Conservation (phyloP, 2,329 filamentous ascomycete genomes). For the Shiraia sp. region DNA sequence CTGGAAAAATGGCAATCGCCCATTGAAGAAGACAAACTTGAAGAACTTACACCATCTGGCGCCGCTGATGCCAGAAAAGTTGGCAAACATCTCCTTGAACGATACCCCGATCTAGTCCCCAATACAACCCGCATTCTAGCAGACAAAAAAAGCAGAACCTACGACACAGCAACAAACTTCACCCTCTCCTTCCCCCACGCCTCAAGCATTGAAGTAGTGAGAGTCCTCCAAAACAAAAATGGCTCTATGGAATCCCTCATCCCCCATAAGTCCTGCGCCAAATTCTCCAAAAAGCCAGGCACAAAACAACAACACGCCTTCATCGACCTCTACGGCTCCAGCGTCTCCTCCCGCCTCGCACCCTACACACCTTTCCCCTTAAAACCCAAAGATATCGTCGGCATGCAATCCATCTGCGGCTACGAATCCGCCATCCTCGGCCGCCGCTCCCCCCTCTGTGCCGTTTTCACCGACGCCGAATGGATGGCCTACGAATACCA, state of each 20-base stretch:
- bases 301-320: slow-evolving; percentile 34
- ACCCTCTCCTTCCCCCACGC: slow-evolving; percentile 33
- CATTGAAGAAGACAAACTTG: slow-evolving; percentile 56
- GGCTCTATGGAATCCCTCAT: slow-evolving; percentile 36
- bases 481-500: slow-evolving; percentile 68
- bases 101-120: slow-evolving; percentile 57
- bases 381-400: slow-evolving; percentile 63
- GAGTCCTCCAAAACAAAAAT: slow-evolving; percentile 34
- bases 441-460: slow-evolving; percentile 59
- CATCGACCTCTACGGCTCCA: slow-evolving; percentile 31
- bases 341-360: slow-evolving; percentile 28
- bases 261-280: slow-evolving; percentile 40
- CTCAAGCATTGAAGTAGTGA: slow-evolving; percentile 37
- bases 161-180: slow-evolving; percentile 39
- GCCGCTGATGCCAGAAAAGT: slow-evolving; percentile 60
- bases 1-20: slow-evolving; percentile 61
- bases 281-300: slow-evolving; percentile 39
- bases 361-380: slow-evolving; percentile 58
- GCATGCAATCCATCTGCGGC: slow-evolving; percentile 67
- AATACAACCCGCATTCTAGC: slow-evolving; percentile 35
- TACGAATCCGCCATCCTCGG: slow-evolving; percentile 67
- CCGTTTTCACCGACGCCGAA: slow-evolving; percentile 63
- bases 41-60: slow-evolving; percentile 33
- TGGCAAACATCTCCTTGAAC: slow-evolving; percentile 61
- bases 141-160: slow-evolving; percentile 43